phyloP scores from a whole-genome alignment of 2,329 filamentous ascomycete genomes.

The Magnaporthiopsis rhizophila region DNA sequence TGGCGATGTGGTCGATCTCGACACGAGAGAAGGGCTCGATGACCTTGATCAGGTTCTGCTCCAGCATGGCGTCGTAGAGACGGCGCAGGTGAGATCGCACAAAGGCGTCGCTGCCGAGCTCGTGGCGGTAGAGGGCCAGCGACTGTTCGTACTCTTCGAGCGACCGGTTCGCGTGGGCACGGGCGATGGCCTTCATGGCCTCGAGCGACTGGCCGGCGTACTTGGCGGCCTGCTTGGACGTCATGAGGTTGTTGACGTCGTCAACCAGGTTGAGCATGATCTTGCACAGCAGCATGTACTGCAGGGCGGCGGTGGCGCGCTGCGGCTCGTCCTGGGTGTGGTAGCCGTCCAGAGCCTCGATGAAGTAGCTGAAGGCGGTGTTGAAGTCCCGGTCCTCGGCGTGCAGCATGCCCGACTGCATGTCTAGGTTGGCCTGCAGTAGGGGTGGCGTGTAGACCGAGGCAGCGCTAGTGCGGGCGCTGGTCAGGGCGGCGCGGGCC shows the following conservation, averaged over 20 bases:
- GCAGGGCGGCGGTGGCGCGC: conserved; percentile 91
- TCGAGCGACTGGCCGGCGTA: conserved; percentile 94
- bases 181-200: conserved; percentile 97
- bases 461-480: conserved; percentile 87
- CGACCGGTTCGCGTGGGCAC: conserved; percentile 89
- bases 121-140: conserved; percentile 80
- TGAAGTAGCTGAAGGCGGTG: conserved; percentile 98
- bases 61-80: conserved; percentile 95
- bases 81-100: conserved; percentile 94
- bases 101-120: conserved; percentile 90
- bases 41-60: conserved; percentile 99
- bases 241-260: conserved; percentile 91
- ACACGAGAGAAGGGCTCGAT: conserved; percentile 98
- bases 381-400: conserved; percentile 99
- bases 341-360: conserved; percentile 96
- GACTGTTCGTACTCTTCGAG: conserved; percentile 96
- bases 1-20: conserved; percentile 92
- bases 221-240: conserved; percentile 92
- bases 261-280: conserved; percentile 97
- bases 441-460: conserved; percentile 95
- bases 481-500: conserved; percentile 87
- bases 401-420: conserved; percentile 99
- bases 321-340: conserved; percentile 80
- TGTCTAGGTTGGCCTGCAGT: conserved; percentile 91
- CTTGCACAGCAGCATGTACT: conserved; percentile 99